These are phyloP conservation scores for Trametes villosa DNA, from an alignment of 768 basidiomycete genomes.

Conservation along the genomic window DNA sequence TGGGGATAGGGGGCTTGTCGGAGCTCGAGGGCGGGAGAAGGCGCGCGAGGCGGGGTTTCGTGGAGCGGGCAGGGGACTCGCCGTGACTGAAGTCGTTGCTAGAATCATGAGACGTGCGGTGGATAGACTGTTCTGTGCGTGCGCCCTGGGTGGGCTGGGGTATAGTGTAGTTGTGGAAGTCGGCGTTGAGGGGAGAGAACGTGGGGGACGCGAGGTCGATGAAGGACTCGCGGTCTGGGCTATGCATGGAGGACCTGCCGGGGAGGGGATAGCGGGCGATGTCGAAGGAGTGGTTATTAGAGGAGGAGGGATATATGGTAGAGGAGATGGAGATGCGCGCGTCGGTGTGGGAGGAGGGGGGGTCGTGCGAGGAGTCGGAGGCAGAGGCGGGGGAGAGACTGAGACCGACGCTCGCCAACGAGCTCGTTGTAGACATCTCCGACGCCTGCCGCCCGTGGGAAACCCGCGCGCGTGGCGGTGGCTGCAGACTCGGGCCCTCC, in stretches of 20 bases:
- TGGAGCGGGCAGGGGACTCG: conserved; percentile 25
- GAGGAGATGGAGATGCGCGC: conserved; percentile 48
- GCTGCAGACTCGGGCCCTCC: background rate
- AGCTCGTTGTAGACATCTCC: conserved; percentile 14
- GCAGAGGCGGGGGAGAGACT: conserved; percentile 13
- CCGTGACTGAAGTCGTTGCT: conserved; percentile 16
- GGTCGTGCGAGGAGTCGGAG: conserved; percentile 28
- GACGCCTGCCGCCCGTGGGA: conserved; percentile 23
- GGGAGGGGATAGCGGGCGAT: conserved; percentile 21
- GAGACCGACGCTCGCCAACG: conserved; percentile 5
- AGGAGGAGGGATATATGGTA: conserved; percentile 40
- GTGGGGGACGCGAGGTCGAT: conserved; percentile 49
- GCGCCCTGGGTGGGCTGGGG: conserved; percentile 11
- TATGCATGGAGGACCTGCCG: conserved; percentile 31
- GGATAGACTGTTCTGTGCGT: conserved; percentile 9
- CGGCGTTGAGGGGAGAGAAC: conserved; percentile 22
- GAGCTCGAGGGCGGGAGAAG: conserved; percentile 32
- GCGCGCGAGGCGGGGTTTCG: conserved; percentile 35
- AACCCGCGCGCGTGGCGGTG: conserved; percentile 18
- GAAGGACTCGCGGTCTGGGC: conserved; percentile 48
- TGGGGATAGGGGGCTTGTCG: conserved; percentile 50
- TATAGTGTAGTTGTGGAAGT: conserved; percentile 14
- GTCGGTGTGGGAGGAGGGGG: conserved; percentile 34
- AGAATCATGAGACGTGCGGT: background rate
- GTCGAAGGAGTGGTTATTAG: conserved; percentile 31